phyloP scores from a whole-genome alignment of 495 filamentous ascomycete species.

The Delitschia confertaspora region DNA sequence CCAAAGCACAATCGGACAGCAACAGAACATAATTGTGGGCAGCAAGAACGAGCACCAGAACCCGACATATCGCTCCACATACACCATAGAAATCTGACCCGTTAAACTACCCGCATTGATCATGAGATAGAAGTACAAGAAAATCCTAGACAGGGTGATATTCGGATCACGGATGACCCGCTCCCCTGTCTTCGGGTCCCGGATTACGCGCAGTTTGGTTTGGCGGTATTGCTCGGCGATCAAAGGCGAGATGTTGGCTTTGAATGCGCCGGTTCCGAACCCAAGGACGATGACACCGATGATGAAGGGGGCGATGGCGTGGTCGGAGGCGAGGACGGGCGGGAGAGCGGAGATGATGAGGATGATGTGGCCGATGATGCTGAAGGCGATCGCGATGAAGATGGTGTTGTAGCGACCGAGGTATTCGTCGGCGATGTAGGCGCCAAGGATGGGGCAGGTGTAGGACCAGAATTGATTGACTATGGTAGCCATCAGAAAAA shows the following conservation, averaged over 20 bases:
- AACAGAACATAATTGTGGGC: slow-evolving; percentile 39
- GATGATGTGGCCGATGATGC: slow-evolving; percentile 58
- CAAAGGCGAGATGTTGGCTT: slow-evolving; percentile 54
- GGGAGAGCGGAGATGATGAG: slow-evolving; percentile 57
- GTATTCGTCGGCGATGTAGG: slow-evolving; percentile 63
- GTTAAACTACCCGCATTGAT: slow-evolving; percentile 59
- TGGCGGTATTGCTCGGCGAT: slow-evolving; percentile 49
- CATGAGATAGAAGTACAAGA: slow-evolving; percentile 58
- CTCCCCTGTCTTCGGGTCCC: slow-evolving; percentile 24
- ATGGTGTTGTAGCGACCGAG: slow-evolving; percentile 67
- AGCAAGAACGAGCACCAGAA: slow-evolving; percentile 58
- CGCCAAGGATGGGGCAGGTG: slow-evolving; percentile 57
- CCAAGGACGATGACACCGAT: slow-evolving; percentile 57
- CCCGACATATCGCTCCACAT: slow-evolving; percentile 67
- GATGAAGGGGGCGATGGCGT: slow-evolving; percentile 50
- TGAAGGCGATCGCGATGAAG: slow-evolving; percentile 47
- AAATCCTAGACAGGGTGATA: slow-evolving; percentile 53
- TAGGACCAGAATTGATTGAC: slow-evolving; percentile 72
- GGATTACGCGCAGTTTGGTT: slow-evolving; percentile 28
- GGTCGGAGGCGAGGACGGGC: slow-evolving; percentile 47
- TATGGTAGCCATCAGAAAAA: not conserved
- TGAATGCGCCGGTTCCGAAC: slow-evolving; percentile 57
- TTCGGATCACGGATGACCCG: slow-evolving; percentile 61
- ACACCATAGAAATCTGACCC: slow-evolving; percentile 51
- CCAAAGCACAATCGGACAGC: slow-evolving; percentile 56